phyloP scores from a whole-genome alignment of 1,284 basidiomycete species.

The Agroathelia rolfsii region DNA sequence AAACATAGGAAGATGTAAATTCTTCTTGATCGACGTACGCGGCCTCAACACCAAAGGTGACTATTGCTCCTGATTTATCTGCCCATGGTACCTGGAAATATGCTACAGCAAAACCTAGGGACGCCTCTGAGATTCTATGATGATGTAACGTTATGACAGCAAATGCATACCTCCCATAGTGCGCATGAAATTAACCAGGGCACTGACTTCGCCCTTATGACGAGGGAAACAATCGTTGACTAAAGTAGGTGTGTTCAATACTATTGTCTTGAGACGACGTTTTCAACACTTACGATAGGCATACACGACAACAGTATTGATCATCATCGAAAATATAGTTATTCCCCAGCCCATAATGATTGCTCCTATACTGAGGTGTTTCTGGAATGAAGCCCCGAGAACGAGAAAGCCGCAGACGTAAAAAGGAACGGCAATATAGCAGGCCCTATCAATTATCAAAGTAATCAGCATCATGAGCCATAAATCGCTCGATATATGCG shows the following conservation, averaged over 20 bases:
- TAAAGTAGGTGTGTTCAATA: no score
- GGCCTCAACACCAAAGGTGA: conserved; percentile 50
- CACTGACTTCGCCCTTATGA: conserved; percentile 52
- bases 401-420: conserved; percentile 37
- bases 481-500: no score
- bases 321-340: conserved; percentile 29
- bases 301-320: conserved; percentile 34
- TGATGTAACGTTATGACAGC: neutral
- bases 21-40: conserved; percentile 36
- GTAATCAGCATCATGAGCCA: neutral
- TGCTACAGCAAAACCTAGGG: conserved; percentile 46
- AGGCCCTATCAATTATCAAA: conserved; percentile 23
- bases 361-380: conserved; percentile 30
- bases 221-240: no score
- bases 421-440: conserved; percentile 34
- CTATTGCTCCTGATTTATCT: conserved; percentile 39
- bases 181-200: conserved; percentile 48
- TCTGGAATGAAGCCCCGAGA: conserved; percentile 30
- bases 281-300: no score
- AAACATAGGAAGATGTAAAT: neutral
- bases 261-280: no score
- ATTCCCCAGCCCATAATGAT: conserved; percentile 37
- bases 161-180: conserved; percentile 36
- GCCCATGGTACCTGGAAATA: conserved; percentile 59
- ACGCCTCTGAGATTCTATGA: neutral